phyloP scores from a whole-genome alignment of 1,139 yeast genomes.

The Pichia terricola region DNA sequence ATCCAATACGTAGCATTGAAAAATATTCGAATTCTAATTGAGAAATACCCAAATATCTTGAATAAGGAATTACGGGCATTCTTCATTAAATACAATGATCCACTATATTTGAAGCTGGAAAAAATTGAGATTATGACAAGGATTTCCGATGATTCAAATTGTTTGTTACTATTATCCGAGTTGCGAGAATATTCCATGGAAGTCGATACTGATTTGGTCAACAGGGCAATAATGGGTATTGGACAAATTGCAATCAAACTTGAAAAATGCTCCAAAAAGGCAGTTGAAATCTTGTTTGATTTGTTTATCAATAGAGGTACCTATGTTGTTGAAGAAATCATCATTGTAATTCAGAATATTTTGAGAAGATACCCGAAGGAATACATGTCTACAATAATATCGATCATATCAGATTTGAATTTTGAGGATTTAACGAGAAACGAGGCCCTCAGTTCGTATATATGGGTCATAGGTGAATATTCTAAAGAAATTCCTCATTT shows the following conservation, averaged over 20 bases:
- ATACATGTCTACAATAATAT: slow-evolving; percentile 55
- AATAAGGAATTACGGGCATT: slow-evolving; percentile 81
- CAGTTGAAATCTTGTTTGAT: slow-evolving; percentile 70
- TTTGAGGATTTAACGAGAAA: slow-evolving; percentile 49
- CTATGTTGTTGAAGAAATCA: slow-evolving; percentile 70
- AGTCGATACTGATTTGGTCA: slow-evolving; percentile 82
- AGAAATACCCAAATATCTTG: slow-evolving; percentile 75
- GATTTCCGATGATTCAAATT: slow-evolving; percentile 64
- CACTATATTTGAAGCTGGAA: slow-evolving; percentile 84
- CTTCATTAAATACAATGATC: slow-evolving; percentile 90
- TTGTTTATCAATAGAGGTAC: slow-evolving; percentile 69
- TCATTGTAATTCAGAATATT: slow-evolving; percentile 68
- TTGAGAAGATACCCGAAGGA: slow-evolving; percentile 72
- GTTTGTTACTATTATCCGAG: slow-evolving; percentile 67
- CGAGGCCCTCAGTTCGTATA: slow-evolving; percentile 65
- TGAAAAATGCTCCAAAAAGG: slow-evolving; percentile 48
- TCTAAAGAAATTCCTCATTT: slow-evolving; percentile 60
- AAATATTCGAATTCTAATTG: slow-evolving; percentile 82
- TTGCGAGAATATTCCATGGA: slow-evolving; percentile 91
- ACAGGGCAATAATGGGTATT: slow-evolving; percentile 71
- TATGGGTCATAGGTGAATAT: slow-evolving; percentile 88
- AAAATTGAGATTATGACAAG: slow-evolving; percentile 86
- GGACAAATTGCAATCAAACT: slow-evolving; percentile 86
- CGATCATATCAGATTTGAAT: slow-evolving; percentile 49
- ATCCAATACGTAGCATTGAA: slow-evolving; percentile 92